phyloP scores from a whole-genome alignment of 202 grass and related monocot genomes.

The Sporobolus alterniflorus region DNA sequence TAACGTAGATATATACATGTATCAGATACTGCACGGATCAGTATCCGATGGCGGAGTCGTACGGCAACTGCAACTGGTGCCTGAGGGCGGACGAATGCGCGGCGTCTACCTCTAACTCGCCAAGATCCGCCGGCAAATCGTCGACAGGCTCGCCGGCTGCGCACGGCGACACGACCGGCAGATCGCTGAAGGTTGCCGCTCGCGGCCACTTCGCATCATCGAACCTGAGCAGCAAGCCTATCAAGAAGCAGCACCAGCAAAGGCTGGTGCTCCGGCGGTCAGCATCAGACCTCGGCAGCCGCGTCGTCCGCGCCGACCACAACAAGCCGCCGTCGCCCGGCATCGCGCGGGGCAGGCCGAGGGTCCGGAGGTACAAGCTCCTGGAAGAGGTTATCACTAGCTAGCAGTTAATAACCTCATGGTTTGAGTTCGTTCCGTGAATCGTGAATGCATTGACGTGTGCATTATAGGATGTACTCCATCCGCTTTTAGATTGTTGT shows the following conservation, averaged over 20 bases:
- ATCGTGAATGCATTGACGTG: not conserved
- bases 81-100: conserved; percentile 40
- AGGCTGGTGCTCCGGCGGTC: conserved; percentile 66
- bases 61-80: conserved; percentile 94
- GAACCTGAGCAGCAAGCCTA: conserved; percentile 73
- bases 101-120: conserved; percentile 22
- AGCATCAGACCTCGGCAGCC: conserved; percentile 64
- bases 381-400: conserved; percentile 87
- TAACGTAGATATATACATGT: not conserved
- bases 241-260: conserved; percentile 74
- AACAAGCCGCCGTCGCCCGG: conserved; percentile 44
- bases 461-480: too few species aligned
- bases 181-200: conserved; percentile 53
- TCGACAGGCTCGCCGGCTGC: not conserved
- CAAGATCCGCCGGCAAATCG: conserved; percentile 39
- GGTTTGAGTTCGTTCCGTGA: not conserved
- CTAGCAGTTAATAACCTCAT: not conserved
- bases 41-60: conserved; percentile 86
- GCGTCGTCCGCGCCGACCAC: conserved; percentile 41
- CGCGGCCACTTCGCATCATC: conserved; percentile 56
- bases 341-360: conserved; percentile 65
- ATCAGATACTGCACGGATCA: conserved; percentile 90
- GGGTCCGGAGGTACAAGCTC: conserved; percentile 89
- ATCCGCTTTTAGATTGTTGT: too few species aligned
- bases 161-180: conserved; percentile 18